Conservation (phyloP, 2,329 filamentous ascomycete genomes). For the Monosporascus sp. region DNA sequence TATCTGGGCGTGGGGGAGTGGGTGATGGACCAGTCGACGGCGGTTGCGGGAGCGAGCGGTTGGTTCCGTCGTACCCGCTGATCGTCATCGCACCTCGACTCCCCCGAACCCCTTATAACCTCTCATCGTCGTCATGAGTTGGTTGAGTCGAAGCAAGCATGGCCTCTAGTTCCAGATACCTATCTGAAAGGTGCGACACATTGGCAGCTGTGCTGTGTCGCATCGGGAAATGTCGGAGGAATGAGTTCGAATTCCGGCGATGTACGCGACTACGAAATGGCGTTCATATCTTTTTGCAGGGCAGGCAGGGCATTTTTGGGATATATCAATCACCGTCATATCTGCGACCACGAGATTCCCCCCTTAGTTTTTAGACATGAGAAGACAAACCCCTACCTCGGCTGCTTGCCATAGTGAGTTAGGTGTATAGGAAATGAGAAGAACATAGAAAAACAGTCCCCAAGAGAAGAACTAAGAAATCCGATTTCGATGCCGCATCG, state of each 20-base stretch:
- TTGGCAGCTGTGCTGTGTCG: not conserved
- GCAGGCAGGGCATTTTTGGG: not conserved
- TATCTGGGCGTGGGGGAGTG: conserved; percentile 95
- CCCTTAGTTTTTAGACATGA: too few species aligned
- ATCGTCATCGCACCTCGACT: conserved; percentile 15
- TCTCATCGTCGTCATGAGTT: not conserved
- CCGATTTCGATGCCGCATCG: too few species aligned
- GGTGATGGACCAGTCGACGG: conserved; percentile 96
- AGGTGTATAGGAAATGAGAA: too few species aligned
- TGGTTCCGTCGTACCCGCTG: conserved; percentile 90
- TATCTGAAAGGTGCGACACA: not conserved
- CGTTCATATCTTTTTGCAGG: not conserved
- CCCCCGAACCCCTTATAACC: not conserved
- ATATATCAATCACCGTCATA: not conserved
- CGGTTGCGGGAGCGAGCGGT: conserved; percentile 78
- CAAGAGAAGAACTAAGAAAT: too few species aligned
- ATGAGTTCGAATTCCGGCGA: not conserved
- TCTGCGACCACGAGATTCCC: not conserved
- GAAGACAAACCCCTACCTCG: too few species aligned
- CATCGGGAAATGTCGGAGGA: not conserved
- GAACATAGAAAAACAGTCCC: too few species aligned
- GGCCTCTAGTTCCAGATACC: not conserved
- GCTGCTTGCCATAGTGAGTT: too few species aligned
- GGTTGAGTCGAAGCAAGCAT: not conserved
- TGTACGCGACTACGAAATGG: not conserved